A percentile compares a stretch with the other conserved stretches of the same genome.
These are phyloP conservation scores for Fomitopsis serialis DNA, from an alignment of 768 basidiomycete species.

Conservation along the genomic window DNA sequence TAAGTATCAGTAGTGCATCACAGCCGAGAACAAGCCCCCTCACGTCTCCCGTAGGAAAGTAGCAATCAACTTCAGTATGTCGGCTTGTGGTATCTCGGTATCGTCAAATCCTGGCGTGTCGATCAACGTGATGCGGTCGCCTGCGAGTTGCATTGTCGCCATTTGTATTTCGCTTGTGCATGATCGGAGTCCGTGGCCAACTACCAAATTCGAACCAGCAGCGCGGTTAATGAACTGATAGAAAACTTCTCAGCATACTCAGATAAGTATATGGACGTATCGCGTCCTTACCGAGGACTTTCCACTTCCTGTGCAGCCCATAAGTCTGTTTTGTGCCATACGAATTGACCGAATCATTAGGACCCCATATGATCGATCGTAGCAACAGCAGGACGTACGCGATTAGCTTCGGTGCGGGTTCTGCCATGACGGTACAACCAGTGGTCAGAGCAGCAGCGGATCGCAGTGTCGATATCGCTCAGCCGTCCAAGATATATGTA, in stretches of 20 bases:
- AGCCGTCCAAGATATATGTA: too few species aligned
- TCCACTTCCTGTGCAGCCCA: constrained; percentile 1
- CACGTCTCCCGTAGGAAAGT: not conserved
- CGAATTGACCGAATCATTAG: not conserved
- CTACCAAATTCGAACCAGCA: constrained; percentile 3
- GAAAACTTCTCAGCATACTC: not conserved
- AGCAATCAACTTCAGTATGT: constrained; percentile 12
- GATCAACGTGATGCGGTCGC: constrained; percentile 1
- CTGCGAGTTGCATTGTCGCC: not conserved
- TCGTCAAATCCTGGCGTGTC: constrained; percentile 14
- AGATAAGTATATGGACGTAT: not conserved
- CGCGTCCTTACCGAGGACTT: not conserved
- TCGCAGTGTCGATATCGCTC: too few species aligned
- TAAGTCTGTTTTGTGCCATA: not conserved
- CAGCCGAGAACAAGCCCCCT: not conserved
- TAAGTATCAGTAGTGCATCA: not conserved
- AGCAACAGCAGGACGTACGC: not conserved
- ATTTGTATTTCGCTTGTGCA: constrained; percentile 3
- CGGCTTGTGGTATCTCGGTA: constrained; percentile 11
- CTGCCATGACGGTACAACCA: not conserved
- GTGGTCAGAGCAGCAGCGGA: too few species aligned
- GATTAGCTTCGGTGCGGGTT: not conserved
- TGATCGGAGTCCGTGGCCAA: constrained; percentile 1
- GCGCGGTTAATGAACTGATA: constrained; percentile 9
- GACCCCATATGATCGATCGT: too few species aligned